Base-by-base conservation (phyloP, 2,329 filamentous ascomycete genomes). In the Alternaria arbusti region DNA sequence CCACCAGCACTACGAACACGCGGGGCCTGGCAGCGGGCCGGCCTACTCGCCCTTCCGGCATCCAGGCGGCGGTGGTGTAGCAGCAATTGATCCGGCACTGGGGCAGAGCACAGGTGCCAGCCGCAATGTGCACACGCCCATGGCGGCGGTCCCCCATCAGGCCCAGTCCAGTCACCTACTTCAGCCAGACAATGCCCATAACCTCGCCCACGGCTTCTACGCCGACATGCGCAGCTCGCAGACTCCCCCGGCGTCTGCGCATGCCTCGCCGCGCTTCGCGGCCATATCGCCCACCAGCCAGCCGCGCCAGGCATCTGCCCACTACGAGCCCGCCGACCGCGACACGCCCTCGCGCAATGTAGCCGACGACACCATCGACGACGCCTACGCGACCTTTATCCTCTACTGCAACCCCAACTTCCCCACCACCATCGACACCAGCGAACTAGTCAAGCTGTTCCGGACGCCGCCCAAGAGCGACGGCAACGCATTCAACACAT, bases 381-480 rank as follows among this genome's bases (percentile, higher is more conserved):
- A 95, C 77, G 90, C 92, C 54, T 97, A 94, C 77, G 90, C 94
- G 63, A 81, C 84, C 69, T 97, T 97, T 78, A 91, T 97, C 72
- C 85, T 97, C 61, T 93, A 94, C 80, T 97, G 94, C 84, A 97
- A 97, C 78, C 94, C 94, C 6, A 89, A 88, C 46, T 89, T 97
- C 54, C 85, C 91, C 3, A 78, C 85, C n/a, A 86, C 88, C 15
- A 87, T 87, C 46, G 91, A 96, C 79, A 91, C 92, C 1, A 80
- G 85, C 4, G 88, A 90, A 57, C 82, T 97, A 51, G 88, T 89
- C 61, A 91, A 91, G 71, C 88, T 89, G 12, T 97, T 97, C 78
- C 87, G 90, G 50, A 89, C 84, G 26, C 93, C 93, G 2, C 94
- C 94, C 5, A 93, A 91, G 74, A 97, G 93, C 76, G 94, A 95